These are phyloP conservation scores for Plasmodium billcollinsi DNA, from an alignment of 169 alveolate genomes.

Conservation along the genomic window DNA sequence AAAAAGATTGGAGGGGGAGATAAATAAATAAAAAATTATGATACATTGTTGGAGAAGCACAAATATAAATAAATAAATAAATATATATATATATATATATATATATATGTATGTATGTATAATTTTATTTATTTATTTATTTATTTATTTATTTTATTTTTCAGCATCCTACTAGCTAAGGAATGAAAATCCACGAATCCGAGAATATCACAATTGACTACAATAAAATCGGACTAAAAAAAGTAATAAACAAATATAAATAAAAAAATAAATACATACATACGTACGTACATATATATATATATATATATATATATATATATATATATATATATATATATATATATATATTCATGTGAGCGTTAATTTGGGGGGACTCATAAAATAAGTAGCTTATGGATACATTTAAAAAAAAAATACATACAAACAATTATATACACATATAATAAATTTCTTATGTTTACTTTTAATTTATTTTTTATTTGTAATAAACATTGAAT, in stretches of 20 bases:
- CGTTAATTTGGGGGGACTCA: conserved; percentile 2
- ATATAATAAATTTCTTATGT: background rate
- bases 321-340: background rate
- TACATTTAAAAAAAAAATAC: too few species aligned
- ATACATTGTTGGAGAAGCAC: background rate
- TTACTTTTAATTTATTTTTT: conserved; percentile 39
- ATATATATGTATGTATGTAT: too few species aligned
- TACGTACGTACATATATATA: background rate
- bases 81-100: background rate
- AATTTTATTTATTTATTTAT: too few species aligned
- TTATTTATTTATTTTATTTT: too few species aligned
- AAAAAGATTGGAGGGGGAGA: background rate
- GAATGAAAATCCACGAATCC: conserved; percentile 75
- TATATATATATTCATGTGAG: too few species aligned
- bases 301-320: background rate
- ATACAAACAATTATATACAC: background rate
- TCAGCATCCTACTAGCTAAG: conserved; percentile 42
- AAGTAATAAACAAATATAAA: background rate
- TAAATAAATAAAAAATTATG: too few species aligned
- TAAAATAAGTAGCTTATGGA: background rate
- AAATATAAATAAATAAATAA: background rate
- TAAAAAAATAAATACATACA: too few species aligned
- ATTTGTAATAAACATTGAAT: conserved; percentile 53
- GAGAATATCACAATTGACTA: conserved; percentile 63
- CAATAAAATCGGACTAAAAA: conserved; percentile 60